phyloP scores from a whole-genome alignment of 2,329 filamentous ascomycete species.

The Epichloe elymi region DNA sequence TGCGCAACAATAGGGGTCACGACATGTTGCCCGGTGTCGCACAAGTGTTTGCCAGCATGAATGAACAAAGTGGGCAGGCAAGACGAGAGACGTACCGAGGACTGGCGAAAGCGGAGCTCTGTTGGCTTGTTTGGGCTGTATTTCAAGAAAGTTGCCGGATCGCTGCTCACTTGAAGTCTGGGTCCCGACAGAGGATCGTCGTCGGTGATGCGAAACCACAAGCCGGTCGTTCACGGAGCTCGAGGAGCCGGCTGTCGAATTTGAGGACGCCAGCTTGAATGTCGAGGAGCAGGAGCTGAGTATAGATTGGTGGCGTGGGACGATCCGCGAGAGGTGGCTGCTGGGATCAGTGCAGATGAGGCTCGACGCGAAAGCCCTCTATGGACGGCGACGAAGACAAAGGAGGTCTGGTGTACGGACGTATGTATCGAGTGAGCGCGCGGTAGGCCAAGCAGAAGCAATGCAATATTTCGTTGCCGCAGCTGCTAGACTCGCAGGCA shows the following conservation, averaged over 20 bases:
- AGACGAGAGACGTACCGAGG: constrained; percentile 34
- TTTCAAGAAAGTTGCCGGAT: constrained; percentile 17
- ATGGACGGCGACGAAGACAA: background rate
- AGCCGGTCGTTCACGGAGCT: constrained; percentile 38
- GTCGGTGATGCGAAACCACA: constrained; percentile 33
- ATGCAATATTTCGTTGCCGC: no score
- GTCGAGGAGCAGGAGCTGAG: constrained; percentile 9
- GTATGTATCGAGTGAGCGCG: no score
- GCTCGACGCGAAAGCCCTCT: background rate
- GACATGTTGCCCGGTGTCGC: constrained; percentile 1
- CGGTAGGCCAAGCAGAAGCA: no score
- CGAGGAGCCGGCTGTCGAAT: constrained; percentile 38
- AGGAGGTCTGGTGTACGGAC: background rate
- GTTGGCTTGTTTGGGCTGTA: constrained; percentile 17
- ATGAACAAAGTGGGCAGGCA: background rate
- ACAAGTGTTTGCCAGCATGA: background rate
- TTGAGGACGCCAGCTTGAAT: constrained; percentile 38
- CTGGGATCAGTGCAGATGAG: background rate
- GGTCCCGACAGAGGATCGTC: constrained; percentile 31
- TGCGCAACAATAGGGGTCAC: constrained; percentile 8
- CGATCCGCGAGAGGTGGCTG: background rate
- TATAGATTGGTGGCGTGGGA: background rate
- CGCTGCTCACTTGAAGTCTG: constrained; percentile 19
- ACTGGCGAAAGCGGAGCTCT: constrained; percentile 35
- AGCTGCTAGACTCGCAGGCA: no score